A percentile compares a stretch with the other conserved stretches of the same genome.
phyloP scores from a whole-genome alignment of 495 filamentous ascomycete species.

The Aspergillus sparsus region DNA sequence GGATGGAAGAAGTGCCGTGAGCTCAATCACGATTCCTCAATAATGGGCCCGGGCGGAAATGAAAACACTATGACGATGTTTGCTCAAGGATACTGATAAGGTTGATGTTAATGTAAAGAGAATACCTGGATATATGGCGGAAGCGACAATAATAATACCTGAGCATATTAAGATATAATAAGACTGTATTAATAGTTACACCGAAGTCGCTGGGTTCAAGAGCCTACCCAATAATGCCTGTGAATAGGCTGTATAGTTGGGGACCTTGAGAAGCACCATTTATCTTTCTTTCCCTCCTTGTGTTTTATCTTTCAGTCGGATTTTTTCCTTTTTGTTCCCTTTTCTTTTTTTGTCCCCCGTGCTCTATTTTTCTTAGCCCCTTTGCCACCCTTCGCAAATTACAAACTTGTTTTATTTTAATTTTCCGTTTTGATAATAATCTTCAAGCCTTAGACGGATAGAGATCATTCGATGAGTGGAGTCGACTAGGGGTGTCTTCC shows the following conservation, averaged over 20 bases:
- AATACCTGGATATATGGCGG: slow-evolving; percentile 1
- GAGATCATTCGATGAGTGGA: not conserved
- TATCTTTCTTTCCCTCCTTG: too few relatives aligned
- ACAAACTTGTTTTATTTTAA: not conserved
- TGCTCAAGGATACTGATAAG: slow-evolving; percentile 11
- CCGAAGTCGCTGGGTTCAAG: not conserved
- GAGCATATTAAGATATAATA: not conserved
- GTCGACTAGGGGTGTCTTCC: not conserved
- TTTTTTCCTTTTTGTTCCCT: too few relatives aligned
- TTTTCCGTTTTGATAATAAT: slow-evolving; percentile 4
- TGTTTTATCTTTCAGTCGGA: too few relatives aligned
- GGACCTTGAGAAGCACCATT: not conserved
- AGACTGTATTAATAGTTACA: not conserved
- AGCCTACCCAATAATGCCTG: not conserved
- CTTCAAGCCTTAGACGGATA: not conserved
- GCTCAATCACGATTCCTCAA: not conserved
- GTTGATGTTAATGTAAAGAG: not conserved
- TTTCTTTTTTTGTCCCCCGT: too few relatives aligned
- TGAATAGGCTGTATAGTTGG: not conserved
- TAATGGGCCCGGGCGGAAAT: not conserved
- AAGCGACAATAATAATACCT: slow-evolving; percentile 4
- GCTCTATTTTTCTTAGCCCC: too few relatives aligned
- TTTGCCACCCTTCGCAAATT: not conserved
- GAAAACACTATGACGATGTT: slow-evolving; percentile 1
- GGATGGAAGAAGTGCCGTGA: not conserved